phyloP scores from a whole-genome alignment of 176 grass and related monocot species.

The Oryza australiensis region DNA sequence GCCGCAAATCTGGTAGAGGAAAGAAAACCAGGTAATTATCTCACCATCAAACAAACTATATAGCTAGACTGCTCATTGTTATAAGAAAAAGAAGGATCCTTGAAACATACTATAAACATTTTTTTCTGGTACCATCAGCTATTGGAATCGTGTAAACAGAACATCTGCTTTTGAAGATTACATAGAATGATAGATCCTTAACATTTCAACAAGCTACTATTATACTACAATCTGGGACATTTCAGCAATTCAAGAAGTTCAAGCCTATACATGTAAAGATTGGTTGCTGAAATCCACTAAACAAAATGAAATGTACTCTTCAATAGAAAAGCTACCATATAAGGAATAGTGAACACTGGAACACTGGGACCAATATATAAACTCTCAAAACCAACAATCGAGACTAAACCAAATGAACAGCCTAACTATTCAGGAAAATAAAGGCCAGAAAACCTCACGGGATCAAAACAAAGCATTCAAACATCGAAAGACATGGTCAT shows the following conservation, averaged over 20 bases:
- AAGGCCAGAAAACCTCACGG: neutral
- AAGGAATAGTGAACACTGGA: neutral
- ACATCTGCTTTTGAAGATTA: neutral
- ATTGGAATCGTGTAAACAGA: slow-evolving; percentile 24
- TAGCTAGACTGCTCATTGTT: neutral
- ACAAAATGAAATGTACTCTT: neutral
- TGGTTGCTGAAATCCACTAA: slow-evolving; percentile 12
- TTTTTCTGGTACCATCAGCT: neutral
- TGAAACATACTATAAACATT: neutral
- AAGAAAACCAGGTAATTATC: slow-evolving; percentile 28
- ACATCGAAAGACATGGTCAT: neutral
- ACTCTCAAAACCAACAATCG: slow-evolving; percentile 19
- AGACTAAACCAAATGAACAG: neutral
- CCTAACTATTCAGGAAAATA: neutral
- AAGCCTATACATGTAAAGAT: neutral
- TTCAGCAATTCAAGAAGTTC: neutral
- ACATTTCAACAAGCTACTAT: slow-evolving; percentile 16
- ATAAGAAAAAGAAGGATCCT: slow-evolving; percentile 5
- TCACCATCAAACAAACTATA: slow-evolving; percentile 14
- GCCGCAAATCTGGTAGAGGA: slow-evolving; percentile 69
- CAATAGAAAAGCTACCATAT: slow-evolving; percentile 10
- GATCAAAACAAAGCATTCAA: slow-evolving; percentile 16
- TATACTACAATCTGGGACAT: neutral
- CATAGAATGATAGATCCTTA: slow-evolving; percentile 15
- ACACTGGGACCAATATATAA: neutral